Base-by-base conservation (phyloP, 2,329 filamentous ascomycete genomes). In the Diaporthe vaccinii region DNA sequence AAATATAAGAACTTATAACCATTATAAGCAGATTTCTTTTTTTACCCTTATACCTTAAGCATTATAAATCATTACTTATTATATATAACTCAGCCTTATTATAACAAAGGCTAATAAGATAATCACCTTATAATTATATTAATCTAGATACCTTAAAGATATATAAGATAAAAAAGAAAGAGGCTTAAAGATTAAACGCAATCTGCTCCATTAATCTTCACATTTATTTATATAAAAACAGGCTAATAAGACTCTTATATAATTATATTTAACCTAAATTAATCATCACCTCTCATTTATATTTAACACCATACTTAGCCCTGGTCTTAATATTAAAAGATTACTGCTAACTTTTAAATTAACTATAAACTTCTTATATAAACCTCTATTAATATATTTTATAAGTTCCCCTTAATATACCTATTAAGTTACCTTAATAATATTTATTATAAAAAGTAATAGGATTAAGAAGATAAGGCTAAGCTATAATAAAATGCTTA, bases 381-480 rank as follows among this genome's bases (percentile, higher is more conserved):
- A n/a, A n/a, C n/a, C n/a, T n/a, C n/a, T n/a, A n/a, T n/a, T n/a
- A n/a, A n/a, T n/a, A n/a, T n/a, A n/a, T n/a, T n/a, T n/a, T 20
- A 34, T 34, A 34, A 34, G 7, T 34, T 34, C 8, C 34, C 1
- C 9, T 34, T 34, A 34, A 34, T 34, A 34, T 34, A 34, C 2
- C 9, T 34, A 34, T 8, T 49, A 49, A 22, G 1, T 49, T 49
- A 20, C 1, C 1, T 22, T 49, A 49, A 49, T 53, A 53, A 20
- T 53, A 53, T n/a, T 25, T 34, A 34, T 34, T 34, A 34, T 34
- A 34, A 34, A 34, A 34, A 6, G 1, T 34, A 9, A 34, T 34
- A 34, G 2, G 0, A 1, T 34, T 34, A 34, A 34, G 2, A 34
- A 1, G 1, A 2, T 9, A 34, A 34, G 1, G 34, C 8, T 34